A percentile compares a stretch with the other conserved stretches of the same genome.
Conservation (phyloP, 148 eudicot species). For the Agrostemma githago region DNA sequence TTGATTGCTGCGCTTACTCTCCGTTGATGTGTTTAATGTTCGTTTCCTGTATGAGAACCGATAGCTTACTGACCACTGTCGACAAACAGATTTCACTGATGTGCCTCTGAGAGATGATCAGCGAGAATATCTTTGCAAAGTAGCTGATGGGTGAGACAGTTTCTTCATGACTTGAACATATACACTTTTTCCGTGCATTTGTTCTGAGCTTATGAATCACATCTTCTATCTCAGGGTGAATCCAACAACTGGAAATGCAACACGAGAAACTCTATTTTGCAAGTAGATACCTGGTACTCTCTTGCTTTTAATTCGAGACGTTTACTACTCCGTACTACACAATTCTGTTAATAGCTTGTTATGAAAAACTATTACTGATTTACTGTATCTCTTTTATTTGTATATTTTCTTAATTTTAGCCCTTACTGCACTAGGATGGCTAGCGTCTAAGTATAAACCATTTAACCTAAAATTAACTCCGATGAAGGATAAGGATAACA, state of each 20-base stretch:
- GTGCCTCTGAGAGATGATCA: constrained; percentile 94
- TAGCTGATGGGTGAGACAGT: constrained; percentile 74
- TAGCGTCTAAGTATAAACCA: no score
- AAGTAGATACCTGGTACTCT: constrained; percentile 29
- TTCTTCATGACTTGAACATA: background rate
- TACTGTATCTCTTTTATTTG: no score
- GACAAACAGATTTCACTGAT: constrained; percentile 76
- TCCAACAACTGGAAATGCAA: constrained; percentile 76
- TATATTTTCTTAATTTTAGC: no score
- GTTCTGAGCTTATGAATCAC: background rate
- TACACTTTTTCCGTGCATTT: background rate
- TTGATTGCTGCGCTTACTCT: background rate
- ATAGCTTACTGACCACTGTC: background rate
- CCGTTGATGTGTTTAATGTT: background rate
- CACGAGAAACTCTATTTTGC: constrained; percentile 86
- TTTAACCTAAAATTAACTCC: no score
- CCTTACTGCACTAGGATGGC: no score
- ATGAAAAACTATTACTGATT: background rate
- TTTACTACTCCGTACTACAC: background rate
- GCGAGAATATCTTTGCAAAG: constrained; percentile 74
- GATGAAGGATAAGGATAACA: no score
- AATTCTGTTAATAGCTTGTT: background rate
- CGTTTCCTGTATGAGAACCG: background rate
- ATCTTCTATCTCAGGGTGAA: constrained; percentile 50
- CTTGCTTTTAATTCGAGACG: background rate